phyloP scores from a whole-genome alignment of 2,329 filamentous ascomycete species.

The Colletotrichum siamense region DNA sequence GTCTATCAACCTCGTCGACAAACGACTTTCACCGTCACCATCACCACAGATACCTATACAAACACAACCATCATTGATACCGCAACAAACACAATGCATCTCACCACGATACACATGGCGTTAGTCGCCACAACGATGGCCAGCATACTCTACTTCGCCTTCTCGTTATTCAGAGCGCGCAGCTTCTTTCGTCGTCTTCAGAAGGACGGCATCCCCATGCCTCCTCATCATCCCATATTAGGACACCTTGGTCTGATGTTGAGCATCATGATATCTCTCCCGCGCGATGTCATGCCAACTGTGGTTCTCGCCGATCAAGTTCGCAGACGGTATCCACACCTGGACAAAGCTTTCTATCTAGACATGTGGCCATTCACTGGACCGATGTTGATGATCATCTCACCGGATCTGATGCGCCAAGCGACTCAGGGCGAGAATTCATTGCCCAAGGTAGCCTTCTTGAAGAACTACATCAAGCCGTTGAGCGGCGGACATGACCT shows the following conservation, averaged over 20 bases:
- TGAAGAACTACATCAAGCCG: background rate
- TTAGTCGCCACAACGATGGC: background rate
- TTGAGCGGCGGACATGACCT: constrained; percentile 2
- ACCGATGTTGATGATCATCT: constrained; percentile 2
- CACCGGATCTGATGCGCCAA: background rate
- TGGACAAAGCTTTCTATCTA: background rate
- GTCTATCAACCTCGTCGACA: background rate
- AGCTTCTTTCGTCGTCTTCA: background rate
- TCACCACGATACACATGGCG: background rate
- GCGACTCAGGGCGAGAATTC: background rate
- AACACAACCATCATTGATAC: background rate
- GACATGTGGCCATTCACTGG: constrained; percentile 8
- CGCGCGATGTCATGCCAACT: background rate
- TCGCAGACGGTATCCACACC: background rate
- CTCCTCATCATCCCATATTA: background rate
- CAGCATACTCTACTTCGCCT: background rate
- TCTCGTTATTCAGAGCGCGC: background rate
- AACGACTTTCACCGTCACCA: background rate
- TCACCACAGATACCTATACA: background rate
- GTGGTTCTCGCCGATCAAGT: background rate
- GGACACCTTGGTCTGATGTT: constrained; percentile 6
- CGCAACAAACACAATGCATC: background rate
- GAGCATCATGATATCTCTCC: background rate
- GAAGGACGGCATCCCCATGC: background rate
- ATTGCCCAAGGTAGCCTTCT: background rate